Evolutionary conservation across 2,329 filamentous ascomycete genomes (phyloP).

Genomic region (Apiospora sp.): DNA sequence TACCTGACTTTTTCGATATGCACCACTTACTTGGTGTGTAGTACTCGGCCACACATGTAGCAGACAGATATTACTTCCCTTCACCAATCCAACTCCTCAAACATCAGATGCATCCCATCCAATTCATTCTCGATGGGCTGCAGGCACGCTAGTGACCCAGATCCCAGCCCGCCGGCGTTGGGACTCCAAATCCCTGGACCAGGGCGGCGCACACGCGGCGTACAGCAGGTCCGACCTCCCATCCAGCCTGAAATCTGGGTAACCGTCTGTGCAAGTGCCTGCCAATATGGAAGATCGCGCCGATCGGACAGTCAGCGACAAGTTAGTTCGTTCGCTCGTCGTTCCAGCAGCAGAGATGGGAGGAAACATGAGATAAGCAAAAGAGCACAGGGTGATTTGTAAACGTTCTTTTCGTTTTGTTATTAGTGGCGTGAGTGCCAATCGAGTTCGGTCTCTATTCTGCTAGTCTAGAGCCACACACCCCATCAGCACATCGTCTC

Average conservation of each 20-base stretch:
- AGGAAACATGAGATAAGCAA: neutral
- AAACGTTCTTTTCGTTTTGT: neutral
- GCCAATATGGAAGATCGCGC: neutral
- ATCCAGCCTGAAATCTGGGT: neutral
- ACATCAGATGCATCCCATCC: constrained; percentile 1
- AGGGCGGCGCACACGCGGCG: neutral
- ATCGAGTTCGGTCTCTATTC: constrained; percentile 13
- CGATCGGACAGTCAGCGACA: neutral
- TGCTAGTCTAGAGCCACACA: constrained; percentile 17
- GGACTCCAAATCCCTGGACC: neutral
- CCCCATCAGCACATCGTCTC: constrained; percentile 23
- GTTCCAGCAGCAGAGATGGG: too few relatives aligned
- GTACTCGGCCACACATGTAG: neutral
- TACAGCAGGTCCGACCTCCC: neutral
- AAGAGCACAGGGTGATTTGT: neutral
- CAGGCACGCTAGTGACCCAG: constrained; percentile 17
- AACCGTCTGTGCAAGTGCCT: neutral
- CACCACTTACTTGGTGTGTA: constrained; percentile 15
- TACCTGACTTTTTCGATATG: neutral
- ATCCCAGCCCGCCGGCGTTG: constrained; percentile 8
- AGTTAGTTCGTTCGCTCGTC: neutral
- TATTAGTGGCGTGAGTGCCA: constrained; percentile 23
- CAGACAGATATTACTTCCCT: neutral
- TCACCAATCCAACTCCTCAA: neutral
- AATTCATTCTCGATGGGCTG: constrained; percentile 5